phyloP scores from a whole-genome alignment of 306 rosid species.

The Pyrus bretschneideri region DNA sequence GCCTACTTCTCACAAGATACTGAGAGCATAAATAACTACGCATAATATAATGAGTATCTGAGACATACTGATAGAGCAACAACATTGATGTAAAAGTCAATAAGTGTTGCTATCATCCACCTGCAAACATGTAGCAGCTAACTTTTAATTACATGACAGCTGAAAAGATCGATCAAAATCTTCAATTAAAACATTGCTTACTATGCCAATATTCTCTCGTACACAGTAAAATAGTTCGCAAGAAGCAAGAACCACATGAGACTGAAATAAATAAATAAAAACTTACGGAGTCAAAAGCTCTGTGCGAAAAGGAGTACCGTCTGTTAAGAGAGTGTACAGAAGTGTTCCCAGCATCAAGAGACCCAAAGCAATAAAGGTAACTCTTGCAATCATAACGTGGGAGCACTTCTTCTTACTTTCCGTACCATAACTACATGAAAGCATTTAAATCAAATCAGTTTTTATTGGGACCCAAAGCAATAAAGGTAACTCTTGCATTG shows the following conservation, averaged over 20 bases:
- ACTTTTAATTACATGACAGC: conserved; percentile 7
- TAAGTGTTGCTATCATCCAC: conserved; percentile 66
- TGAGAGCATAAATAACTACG: not conserved
- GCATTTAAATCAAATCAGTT: conserved; percentile 1
- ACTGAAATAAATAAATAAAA: conserved; percentile 4
- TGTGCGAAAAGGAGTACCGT: conserved; percentile 69
- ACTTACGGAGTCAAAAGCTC: conserved; percentile 87
- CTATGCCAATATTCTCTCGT: not conserved
- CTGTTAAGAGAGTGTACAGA: conserved; percentile 57
- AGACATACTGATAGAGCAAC: conserved; percentile 62
- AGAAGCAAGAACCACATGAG: not conserved
- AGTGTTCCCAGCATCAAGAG: conserved; percentile 59
- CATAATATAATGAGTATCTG: conserved; percentile 4
- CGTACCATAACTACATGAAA: conserved; percentile 32
- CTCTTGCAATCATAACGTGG: conserved; percentile 36
- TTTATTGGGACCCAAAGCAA: not conserved
- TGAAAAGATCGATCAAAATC: not conserved
- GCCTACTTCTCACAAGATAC: not conserved
- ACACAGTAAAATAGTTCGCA: not conserved
- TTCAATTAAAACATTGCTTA: not conserved
- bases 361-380: conserved; percentile 52
- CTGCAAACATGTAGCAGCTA: conserved; percentile 42
- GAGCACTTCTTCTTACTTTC: conserved; percentile 29
- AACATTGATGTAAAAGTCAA: conserved; percentile 81
- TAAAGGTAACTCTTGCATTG: not conserved